phyloP scores from a whole-genome alignment of 768 basidiomycete species.

The Trametes meyenii region DNA sequence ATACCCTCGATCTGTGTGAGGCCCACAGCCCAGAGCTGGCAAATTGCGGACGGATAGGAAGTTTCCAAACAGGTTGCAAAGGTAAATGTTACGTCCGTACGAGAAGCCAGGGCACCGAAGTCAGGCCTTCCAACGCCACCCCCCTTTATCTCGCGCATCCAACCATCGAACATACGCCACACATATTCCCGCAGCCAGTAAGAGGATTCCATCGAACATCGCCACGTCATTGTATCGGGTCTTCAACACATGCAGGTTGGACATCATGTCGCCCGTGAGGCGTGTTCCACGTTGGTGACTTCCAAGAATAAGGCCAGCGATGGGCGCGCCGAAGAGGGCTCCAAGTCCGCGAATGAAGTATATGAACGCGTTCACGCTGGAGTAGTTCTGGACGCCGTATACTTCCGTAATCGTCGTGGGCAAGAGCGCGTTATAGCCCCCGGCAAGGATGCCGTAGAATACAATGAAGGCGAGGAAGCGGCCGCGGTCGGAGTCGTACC shows the following conservation, averaged over 20 bases:
- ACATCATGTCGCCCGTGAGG: neutral
- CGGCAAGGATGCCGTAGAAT: constrained; percentile 46
- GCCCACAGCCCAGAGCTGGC: neutral
- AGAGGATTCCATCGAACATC: constrained; percentile 40
- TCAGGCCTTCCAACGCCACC: constrained; percentile 45
- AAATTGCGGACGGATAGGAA: neutral
- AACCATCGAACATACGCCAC: constrained; percentile 46
- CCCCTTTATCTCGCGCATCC: constrained; percentile 44
- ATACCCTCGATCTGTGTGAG: neutral
- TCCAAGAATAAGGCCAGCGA: constrained; percentile 46
- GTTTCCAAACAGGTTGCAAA: neutral
- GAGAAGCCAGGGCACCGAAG: neutral
- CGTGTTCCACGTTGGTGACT: constrained; percentile 29
- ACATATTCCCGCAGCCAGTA: constrained; percentile 42
- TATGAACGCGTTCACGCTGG: constrained; percentile 44
- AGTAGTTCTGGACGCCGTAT: constrained; percentile 46
- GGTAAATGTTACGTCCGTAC: constrained; percentile 12
- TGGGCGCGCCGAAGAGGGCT: constrained; percentile 43
- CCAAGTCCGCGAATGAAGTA: constrained; percentile 48
- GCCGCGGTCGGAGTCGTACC: constrained; percentile 41
- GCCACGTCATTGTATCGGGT: constrained; percentile 42
- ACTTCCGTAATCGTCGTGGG: constrained; percentile 48
- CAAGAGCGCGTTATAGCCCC: constrained; percentile 48
- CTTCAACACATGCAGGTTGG: constrained; percentile 24
- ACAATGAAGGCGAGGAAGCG: constrained; percentile 46